phyloP scores from a whole-genome alignment of 1,284 basidiomycete genomes.

The Cerioporus squamosus region DNA sequence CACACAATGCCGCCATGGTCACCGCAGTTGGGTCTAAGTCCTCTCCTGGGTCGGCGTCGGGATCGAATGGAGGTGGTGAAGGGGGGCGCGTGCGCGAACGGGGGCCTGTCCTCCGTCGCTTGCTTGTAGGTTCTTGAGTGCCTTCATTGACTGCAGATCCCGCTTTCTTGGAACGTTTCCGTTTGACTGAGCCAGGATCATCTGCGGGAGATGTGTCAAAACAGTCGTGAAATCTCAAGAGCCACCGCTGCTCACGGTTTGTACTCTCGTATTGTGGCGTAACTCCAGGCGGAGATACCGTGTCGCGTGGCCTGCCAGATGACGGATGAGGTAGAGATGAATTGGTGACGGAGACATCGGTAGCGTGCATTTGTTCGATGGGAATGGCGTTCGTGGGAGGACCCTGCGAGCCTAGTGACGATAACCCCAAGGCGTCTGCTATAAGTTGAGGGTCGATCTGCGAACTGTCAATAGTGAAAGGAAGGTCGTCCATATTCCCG shows the following conservation, averaged over 20 bases:
- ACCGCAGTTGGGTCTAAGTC: constrained; percentile 75
- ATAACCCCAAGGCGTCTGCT: background rate
- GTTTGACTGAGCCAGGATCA: background rate
- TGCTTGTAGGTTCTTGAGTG: constrained; percentile 1
- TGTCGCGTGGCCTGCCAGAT: constrained; percentile 2
- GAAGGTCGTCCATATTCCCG: background rate
- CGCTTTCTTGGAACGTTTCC: constrained; percentile 7
- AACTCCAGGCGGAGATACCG: background rate
- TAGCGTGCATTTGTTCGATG: background rate
- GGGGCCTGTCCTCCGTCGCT: constrained; percentile 13
- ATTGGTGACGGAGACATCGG: background rate
- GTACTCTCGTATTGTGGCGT: background rate
- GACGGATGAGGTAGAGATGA: constrained; percentile 3
- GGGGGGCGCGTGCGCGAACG: constrained; percentile 38
- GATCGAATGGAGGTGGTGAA: constrained; percentile 57
- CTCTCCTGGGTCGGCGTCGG: constrained; percentile 67
- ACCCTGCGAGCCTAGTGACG: background rate
- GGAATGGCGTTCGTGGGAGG: background rate
- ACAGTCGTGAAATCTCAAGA: background rate
- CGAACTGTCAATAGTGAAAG: constrained; percentile 17
- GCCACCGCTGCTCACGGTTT: constrained; percentile 1
- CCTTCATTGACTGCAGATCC: constrained; percentile 1
- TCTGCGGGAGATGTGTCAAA: background rate
- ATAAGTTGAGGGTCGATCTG: constrained; percentile 34
- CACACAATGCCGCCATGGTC: constrained; percentile 79